These are phyloP conservation scores for Candida gorgasii DNA, from an alignment of 805 yeast genomes.

Conservation along the genomic window DNA sequence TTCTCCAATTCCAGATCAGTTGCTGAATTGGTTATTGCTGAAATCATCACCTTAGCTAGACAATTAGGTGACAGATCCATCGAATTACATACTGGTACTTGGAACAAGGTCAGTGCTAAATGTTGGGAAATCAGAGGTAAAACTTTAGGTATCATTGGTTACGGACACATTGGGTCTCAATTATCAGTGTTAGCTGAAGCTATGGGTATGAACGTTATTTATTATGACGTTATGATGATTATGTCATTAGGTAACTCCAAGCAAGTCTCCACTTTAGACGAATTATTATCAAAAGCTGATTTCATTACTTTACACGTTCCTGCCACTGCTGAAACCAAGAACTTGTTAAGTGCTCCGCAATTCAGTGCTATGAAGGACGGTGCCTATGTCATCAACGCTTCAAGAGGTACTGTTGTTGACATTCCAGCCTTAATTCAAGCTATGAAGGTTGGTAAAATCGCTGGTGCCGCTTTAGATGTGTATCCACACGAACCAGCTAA, in stretches of 20 bases:
- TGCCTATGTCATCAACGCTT: conserved; percentile 89
- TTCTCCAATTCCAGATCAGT: conserved; percentile 98
- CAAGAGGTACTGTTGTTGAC: conserved; percentile 97
- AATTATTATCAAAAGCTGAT: conserved; percentile 77
- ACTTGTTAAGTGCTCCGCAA: conserved; percentile 86
- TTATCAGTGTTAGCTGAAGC: conserved; percentile 95
- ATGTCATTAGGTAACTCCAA: conserved; percentile 97
- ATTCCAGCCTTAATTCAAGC: conserved; percentile 92
- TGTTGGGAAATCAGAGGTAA: conserved; percentile 99
- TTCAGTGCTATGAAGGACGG: conserved; percentile 97
- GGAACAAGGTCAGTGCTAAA: conserved; percentile 93
- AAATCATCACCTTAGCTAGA: conserved; percentile 90
- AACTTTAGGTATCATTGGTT: conserved; percentile 94
- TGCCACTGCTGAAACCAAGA: conserved; percentile 87
- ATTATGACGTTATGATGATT: conserved; percentile 88
- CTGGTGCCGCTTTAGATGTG: conserved; percentile 97
- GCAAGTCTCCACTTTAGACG: conserved; percentile 84
- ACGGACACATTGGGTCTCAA: conserved; percentile 98
- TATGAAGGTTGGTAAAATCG: conserved; percentile 87
- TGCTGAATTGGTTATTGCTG: conserved; percentile 95
- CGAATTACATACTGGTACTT: conserved; percentile 93
- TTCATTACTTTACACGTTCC: conserved; percentile 95
- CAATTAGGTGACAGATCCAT: conserved; percentile 96
- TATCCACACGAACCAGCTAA: conserved; percentile 97
- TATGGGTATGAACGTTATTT: conserved; percentile 94